Evolutionary conservation across 495 filamentous ascomycete species (phyloP), one percentile per base, ranked within the genome.

Genomic region (Hypomontagnella monticulosa): DNA sequence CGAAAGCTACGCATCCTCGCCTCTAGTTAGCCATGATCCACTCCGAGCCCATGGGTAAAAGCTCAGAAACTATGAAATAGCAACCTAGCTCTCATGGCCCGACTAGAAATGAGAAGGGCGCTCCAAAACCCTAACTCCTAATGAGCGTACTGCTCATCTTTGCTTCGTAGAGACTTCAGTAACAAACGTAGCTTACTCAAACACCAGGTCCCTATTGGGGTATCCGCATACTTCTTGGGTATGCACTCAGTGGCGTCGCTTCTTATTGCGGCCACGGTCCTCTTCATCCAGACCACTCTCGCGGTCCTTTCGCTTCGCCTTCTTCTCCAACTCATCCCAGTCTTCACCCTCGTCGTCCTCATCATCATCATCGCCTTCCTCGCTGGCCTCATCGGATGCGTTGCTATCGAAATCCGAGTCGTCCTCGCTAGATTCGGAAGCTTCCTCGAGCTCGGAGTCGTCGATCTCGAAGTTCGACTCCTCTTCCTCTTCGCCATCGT

Each of bases 321-420:
- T 96, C 78, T 87, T 85, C 80, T 97, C 93, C 62, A 96, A 71
- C 74, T 94, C 92, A 73, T 97, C 93, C 93, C 92, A 96, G 63
- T 94, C 91, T 74, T 96, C 92, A 40, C 91, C 93, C 64, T 88
- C 91, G 47, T 91, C 90, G 33, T 93, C 92, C 2, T 93, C 91
- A 3, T 93, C 91, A 50, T 86, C 90, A 63, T 90, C 88, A 15
- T 86, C 77, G 34, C 66, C 90, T 56, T 92, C 87, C 1, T 87
- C 86, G 65, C 85, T 89, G 10, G 83, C 89, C 37, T 92, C 91
- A 1, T 87, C 92, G 37, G 88, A 91, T 1, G 92, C 93, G 75
- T 96, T 90, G 63, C 93, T 93, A 75, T 97, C 93, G 73, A 93
- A 98, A 15, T 97, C 93, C 18, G 88, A 92, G 37, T 94, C 95